phyloP scores from a whole-genome alignment of 2,329 filamentous ascomycete species.

The Aspergillus ochraceus region DNA sequence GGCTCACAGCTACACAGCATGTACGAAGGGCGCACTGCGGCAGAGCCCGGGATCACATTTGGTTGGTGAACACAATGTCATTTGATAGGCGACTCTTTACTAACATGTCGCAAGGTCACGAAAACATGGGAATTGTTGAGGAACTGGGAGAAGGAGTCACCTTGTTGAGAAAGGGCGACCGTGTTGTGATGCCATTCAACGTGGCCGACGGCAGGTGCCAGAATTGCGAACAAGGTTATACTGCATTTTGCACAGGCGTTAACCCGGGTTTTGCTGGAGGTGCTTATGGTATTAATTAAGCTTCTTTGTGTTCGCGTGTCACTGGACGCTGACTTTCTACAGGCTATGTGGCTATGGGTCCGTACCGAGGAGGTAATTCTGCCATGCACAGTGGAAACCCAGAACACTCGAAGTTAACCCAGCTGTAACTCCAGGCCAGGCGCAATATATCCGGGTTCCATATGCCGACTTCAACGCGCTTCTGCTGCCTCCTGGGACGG shows the following conservation, averaged over 20 bases:
- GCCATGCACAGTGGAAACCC: no score
- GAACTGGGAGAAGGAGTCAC: conserved; percentile 60
- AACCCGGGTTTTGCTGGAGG: conserved; percentile 62
- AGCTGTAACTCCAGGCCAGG: conserved; percentile 43
- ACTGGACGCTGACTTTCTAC: neutral
- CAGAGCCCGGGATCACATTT: conserved; percentile 62
- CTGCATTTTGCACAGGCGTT: conserved; percentile 65
- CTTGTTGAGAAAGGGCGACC: conserved; percentile 61
- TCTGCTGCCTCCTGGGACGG: conserved; percentile 59
- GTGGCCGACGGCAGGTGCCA: conserved; percentile 63
- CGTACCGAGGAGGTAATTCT: conserved; percentile 48
- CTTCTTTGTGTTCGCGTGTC: conserved; percentile 20
- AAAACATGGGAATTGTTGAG: conserved; percentile 61
- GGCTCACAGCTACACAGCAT: conserved; percentile 45
- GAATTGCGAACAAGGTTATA: conserved; percentile 65
- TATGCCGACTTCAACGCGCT: conserved; percentile 68
- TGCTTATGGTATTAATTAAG: conserved; percentile 48
- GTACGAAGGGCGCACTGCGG: conserved; percentile 66
- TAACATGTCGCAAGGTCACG: conserved; percentile 44
- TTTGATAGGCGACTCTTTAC: neutral
- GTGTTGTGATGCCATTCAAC: conserved; percentile 66
- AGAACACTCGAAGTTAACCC: neutral
- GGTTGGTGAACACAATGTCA: conserved; percentile 19
- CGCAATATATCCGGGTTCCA: conserved; percentile 64
- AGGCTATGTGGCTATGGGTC: conserved; percentile 49